Base-by-base conservation (phyloP, 768 basidiomycete genomes). In the Ramaria sp. region DNA sequence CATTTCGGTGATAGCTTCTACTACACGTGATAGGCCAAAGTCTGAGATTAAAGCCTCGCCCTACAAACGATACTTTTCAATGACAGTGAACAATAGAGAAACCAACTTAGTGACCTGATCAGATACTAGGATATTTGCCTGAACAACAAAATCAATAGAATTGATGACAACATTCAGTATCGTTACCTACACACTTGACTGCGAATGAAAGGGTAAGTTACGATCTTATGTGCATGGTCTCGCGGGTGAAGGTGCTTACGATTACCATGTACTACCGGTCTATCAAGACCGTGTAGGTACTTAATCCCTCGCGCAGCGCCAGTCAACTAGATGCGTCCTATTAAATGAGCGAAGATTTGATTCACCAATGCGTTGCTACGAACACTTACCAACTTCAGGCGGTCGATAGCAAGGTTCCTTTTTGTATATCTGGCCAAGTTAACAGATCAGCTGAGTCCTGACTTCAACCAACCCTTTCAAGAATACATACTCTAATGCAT, bases 181-280 rank as follows among this genome's bases (percentile, higher is more conserved):
- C 37, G 12, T n/a, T n/a, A 22, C 78, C 59, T 65, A 81, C 81
- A 58, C 80, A 81, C 76, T 80, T 80, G 50, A 82, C 80, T 82
- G 32, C 34, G 22, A 34, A 25, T 18, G 27, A 36, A 52, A 50
- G 36, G 47, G n/a, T 52, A 50, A 41, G 39, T 42, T 38, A 25
- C 32, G n/a, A n/a, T n/a, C n/a, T n/a, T n/a, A n/a, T n/a, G 34
- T 34, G 20, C 25, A 28, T 1, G 32, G 20, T 47, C 28, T 27
- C 34, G 37, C 45, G 48, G 7, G 32, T 47, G 22, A 3, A 28
- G 30, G 28, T 1, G 67, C 81, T 65, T 61, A 82, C 82, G 65
- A 63, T 82, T 77, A 25, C 82, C 82, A 56, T 83, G 81, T 15
- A 81, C 73, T 25, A 60, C 36, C 8, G 57, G 43, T 12, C 81